Percentiles rank a stretch among this genome's conserved stretches.
These are phyloP conservation scores for Lyophyllum atratum DNA, from an alignment of 768 basidiomycete species.

Conservation along the genomic window DNA sequence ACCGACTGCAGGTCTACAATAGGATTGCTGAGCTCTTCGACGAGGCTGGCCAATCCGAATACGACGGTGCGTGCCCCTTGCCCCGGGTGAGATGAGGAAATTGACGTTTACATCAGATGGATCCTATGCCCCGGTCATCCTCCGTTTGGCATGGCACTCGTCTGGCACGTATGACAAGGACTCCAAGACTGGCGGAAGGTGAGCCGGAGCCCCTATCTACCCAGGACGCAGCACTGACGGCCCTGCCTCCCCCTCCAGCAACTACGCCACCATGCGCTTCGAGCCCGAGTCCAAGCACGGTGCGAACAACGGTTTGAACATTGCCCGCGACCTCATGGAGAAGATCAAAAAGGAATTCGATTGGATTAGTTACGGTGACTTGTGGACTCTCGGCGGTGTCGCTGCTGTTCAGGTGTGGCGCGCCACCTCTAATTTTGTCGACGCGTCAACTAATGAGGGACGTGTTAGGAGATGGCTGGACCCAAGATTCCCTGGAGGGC, in stretches of 20 bases:
- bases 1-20: constrained; percentile 76
- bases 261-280: constrained; percentile 99
- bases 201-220: constrained; percentile 16
- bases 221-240: constrained; percentile 4
- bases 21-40: constrained; percentile 78
- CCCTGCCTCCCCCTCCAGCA: constrained; percentile 44
- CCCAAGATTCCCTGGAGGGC: constrained; percentile 94
- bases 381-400: constrained; percentile 97
- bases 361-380: constrained; percentile 95
- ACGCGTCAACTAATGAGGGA: neutral
- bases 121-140: constrained; percentile 82
- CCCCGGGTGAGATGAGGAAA: constrained; percentile 7
- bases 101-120: constrained; percentile 57
- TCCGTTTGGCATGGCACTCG: constrained; percentile 94
- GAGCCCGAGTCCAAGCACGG: constrained; percentile 82
- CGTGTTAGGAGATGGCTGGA: constrained; percentile 79
- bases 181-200: constrained; percentile 79
- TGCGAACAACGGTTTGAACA: constrained; percentile 80
- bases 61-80: constrained; percentile 67
- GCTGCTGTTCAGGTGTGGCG: constrained; percentile 69
- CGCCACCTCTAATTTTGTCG: neutral
- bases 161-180: constrained; percentile 91
- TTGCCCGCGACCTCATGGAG: constrained; percentile 85
- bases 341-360: constrained; percentile 84
- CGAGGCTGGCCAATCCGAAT: constrained; percentile 58